Base-by-base conservation (phyloP, 140 eudicot genomes). In the Flaveria floridana region DNA sequence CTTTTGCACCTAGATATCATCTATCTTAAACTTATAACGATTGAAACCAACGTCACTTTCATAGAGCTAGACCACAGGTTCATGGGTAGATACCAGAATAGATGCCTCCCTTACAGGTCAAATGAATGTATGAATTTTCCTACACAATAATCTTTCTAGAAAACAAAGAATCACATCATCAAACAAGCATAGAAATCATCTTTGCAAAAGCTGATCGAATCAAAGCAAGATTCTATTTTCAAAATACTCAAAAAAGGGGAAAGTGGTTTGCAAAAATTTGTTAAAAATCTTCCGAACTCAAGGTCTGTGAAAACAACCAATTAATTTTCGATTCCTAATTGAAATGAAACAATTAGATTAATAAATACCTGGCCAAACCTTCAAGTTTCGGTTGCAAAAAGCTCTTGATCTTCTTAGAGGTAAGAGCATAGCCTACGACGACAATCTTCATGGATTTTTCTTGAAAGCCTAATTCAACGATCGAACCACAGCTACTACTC, bases 391-490 rank as follows among this genome's bases (percentile, higher is more conserved):
- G 97, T 75, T 92, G 90, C 81, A 92, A 80, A 68, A 92, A 92
- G 90, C 97, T 92, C 82, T 89, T 89, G 72, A 79, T 79, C 85
- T 92, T 92, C 89, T 92, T 92, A 25, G 95, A 84, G 9, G 98
- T 92, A 41, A 92, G 95, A 53, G 96, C 98, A 78, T 92, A 92
- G 26, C 98, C 97, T 5, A 91, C 98, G n/a, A 92, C 96, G 12
- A 91, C 92, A 20, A 78, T 84, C 70, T 85, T 80, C 76, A 72
- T 50, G 76, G 79, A 44, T 39, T 79, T 72, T 20, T 71, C 82
- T 21, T 51, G 83, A 63, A 79, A 72, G 25, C 80, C 83, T 58
- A 68, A 53, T 59, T 74, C 80, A 18, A 55, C 80, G 16, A 73
- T 80, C 16, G 80, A 80, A 47, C 69, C 68, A 26, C 82, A 62